Percentiles rank a stretch among this genome's conserved stretches.
These are phyloP conservation scores for Phytophthora gonapodyides DNA, from an alignment of 352 stramenopile species.

Conservation along the genomic window DNA sequence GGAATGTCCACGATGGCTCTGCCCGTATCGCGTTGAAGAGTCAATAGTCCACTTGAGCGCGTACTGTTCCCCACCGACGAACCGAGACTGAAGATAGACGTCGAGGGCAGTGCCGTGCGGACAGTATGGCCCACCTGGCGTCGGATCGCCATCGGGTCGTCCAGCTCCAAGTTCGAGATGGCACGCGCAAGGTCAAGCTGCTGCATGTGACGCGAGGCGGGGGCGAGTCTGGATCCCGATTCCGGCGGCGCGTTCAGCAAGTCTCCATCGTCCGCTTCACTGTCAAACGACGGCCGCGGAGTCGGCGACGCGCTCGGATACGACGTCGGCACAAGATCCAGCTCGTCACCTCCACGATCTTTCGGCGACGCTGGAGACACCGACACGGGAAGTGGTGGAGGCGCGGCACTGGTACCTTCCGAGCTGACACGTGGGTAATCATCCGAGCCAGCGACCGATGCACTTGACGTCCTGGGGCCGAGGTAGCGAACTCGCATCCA, in stretches of 20 bases:
- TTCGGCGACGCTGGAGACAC: conserved; percentile 27
- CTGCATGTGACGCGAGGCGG: conserved; percentile 77
- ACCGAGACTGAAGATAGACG: conserved; percentile 75
- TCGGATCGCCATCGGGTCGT: conserved; percentile 74
- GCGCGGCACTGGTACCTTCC: conserved; percentile 11
- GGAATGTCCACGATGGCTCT: conserved; percentile 55
- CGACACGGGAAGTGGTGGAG: neutral
- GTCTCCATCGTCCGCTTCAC: conserved; percentile 33
- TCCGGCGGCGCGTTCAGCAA: conserved; percentile 14
- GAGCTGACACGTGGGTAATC: conserved; percentile 26
- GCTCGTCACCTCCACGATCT: conserved; percentile 17
- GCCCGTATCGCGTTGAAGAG: conserved; percentile 52
- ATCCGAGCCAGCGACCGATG: conserved; percentile 28
- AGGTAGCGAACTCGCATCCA: conserved; percentile 71
- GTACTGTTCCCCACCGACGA: conserved; percentile 54
- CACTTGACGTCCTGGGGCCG: conserved; percentile 32
- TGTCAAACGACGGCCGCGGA: conserved; percentile 38
- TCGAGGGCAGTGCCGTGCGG: conserved; percentile 52
- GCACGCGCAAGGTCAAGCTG: conserved; percentile 74
- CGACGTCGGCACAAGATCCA: conserved; percentile 21
- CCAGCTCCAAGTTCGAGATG: conserved; percentile 79
- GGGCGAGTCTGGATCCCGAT: conserved; percentile 40
- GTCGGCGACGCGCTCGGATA: conserved; percentile 43
- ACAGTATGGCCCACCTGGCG: conserved; percentile 54
- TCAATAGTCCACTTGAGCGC: conserved; percentile 50